Percentiles rank a stretch among this genome's conserved stretches.
Conservation (phyloP, 306 rosid species). For the Gleditsia sinensis region DNA sequence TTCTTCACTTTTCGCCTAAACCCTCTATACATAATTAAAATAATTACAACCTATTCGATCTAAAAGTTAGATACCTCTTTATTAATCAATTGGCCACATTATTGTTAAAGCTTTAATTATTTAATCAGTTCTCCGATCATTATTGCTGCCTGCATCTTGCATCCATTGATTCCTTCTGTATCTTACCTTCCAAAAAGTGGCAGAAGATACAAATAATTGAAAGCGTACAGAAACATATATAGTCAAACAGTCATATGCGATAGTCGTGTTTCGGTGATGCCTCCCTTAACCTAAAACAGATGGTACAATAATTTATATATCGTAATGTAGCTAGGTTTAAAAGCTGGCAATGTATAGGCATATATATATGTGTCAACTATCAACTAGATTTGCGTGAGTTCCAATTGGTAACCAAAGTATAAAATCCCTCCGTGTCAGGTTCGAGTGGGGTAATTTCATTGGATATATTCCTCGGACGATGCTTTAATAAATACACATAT, state of each 20-base stretch:
- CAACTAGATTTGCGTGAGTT: not conserved
- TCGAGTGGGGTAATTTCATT: not conserved
- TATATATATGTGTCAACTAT: not conserved
- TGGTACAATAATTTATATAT: not conserved
- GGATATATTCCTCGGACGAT: not conserved
- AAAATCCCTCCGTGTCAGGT: not conserved
- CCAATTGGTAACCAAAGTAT: not conserved
- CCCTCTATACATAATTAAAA: not conserved
- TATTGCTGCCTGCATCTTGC: not conserved
- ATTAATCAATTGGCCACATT: not conserved
- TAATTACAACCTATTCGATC: not conserved
- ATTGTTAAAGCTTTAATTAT: not conserved
- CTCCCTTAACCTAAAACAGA: not conserved
- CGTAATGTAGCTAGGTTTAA: not conserved
- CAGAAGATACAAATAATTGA: not conserved
- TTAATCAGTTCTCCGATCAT: not conserved
- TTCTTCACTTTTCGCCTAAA: slow-evolving; percentile 9
- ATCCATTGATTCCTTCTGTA: not conserved
- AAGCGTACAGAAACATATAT: not conserved
- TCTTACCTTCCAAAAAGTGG: slow-evolving; percentile 19
- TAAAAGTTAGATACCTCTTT: not conserved
- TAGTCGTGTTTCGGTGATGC: not conserved
- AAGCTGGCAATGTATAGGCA: not conserved
- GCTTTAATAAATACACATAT: not conserved
- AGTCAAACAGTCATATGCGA: not conserved